A percentile compares a stretch with the other conserved stretches of the same genome.
Evolutionary conservation across 2,329 filamentous ascomycete species (phyloP).

Genomic region (Basipetospora chlamydospora): DNA sequence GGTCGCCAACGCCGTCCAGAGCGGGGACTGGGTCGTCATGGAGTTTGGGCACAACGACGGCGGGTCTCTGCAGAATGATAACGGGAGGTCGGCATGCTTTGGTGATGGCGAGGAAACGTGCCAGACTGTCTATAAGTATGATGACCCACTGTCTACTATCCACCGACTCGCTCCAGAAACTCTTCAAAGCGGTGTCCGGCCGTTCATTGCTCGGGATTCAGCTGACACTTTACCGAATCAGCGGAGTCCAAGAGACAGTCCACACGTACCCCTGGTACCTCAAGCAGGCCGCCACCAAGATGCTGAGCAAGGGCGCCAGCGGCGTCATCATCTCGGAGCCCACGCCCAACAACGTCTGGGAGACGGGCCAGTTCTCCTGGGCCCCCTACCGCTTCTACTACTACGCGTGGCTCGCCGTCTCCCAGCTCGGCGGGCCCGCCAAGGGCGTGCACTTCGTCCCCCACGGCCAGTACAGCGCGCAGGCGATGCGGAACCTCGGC

Average conservation of each 20-base stretch:
- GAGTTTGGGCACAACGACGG: constrained; percentile 64
- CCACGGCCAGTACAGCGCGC: constrained; percentile 43
- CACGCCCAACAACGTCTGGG: constrained; percentile 46
- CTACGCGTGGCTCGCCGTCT: constrained; percentile 30
- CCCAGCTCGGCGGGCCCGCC: constrained; percentile 19
- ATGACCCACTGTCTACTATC: too few species aligned
- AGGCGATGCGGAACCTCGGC: constrained; percentile 36
- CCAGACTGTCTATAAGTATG: constrained; percentile 29
- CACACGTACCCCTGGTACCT: constrained; percentile 48
- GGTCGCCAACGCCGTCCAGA: constrained; percentile 34
- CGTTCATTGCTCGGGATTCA: too few species aligned
- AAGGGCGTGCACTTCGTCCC: constrained; percentile 39
- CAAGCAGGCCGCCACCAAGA: constrained; percentile 36
- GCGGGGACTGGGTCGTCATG: constrained; percentile 53
- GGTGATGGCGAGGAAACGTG: constrained; percentile 40
- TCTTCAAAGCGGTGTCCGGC: too few species aligned
- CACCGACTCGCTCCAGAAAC: too few species aligned
- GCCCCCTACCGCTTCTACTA: constrained; percentile 37
- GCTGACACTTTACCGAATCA: too few species aligned
- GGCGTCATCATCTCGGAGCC: constrained; percentile 44
- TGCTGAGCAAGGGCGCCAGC: constrained; percentile 41
- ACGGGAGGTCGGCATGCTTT: constrained; percentile 44
- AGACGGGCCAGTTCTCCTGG: constrained; percentile 36
- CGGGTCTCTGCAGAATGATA: constrained; percentile 41
- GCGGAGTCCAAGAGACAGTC: constrained; percentile 35